Base-by-base conservation (phyloP, 1,284 basidiomycete genomes). In the Paramarasmius palmivorus region DNA sequence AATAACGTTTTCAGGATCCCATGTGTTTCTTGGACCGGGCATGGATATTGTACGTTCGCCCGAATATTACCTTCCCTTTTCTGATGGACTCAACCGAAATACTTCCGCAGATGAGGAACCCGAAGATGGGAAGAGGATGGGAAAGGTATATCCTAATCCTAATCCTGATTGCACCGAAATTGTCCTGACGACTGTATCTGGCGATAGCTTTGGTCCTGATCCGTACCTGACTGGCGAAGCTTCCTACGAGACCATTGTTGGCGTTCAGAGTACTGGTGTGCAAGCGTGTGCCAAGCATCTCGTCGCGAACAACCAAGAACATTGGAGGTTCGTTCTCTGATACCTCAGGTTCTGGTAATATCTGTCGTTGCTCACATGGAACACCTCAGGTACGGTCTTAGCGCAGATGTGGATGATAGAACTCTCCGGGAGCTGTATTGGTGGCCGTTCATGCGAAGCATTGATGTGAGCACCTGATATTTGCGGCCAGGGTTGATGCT, bases 141-240 rank as follows among this genome's bases (percentile, higher is more conserved):
- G 84, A 60, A 55, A 56, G 55, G 59, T 55, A 20, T 41, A 44
- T 37, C 15, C n/a, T 36, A 15, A 23, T 29, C 36, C 20, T 36
- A 32, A 1, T 12, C 19, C n/a, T 10, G 8, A 9, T 9, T 32
- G 40, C 17, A 5, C 26, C 44, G 29, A 19, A 14, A 9, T 19
- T 22, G 15, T 38, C 3, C 22, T 22, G 8, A 32, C 15, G 14
- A 40, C 39, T 22, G 52, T 29, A 44, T 51, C 44, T 14, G 47
- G 50, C 58, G 29, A 52, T 45, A 73, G 83, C 25, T 86, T 85
- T 58, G 80, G 85, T 50, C 78, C 76, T 10, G 83, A 86, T 62
- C 84, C 86, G 0, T 90, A 83, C 65, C 77, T 91, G 20, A 74
- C 73, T 57, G 84, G 86, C 10, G 84, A 85, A 68, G 80, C 76